Base-by-base conservation (phyloP, 768 basidiomycete genomes). In the Candolleomyces efflorescens region DNA sequence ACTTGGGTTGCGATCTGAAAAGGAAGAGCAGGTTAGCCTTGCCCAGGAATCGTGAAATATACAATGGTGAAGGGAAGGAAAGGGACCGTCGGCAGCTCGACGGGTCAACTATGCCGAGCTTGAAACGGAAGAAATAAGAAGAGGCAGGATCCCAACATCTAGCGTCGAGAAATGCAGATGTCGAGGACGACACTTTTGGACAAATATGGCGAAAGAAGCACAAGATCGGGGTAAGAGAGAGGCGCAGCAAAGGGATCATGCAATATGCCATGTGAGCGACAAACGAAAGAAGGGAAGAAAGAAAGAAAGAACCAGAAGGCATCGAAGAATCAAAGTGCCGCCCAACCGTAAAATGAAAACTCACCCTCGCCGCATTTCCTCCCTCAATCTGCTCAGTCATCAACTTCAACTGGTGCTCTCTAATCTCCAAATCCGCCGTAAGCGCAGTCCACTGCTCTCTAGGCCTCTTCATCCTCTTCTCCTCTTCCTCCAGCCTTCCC, bases 331-430 rank as follows among this genome's bases (percentile, higher is more conserved):
- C 32, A 32, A 32, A 11, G 11, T 32, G 32, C 11, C 32, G 32
- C 32, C 1, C 32, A 32, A 32, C 6, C n/a, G 5, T 5, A 5
- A 32, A 32, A 32, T 11, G 7, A 32, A 50, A 45, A 74, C 86
- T 65, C 63, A 98, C 96, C 72, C 89, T 78, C 2, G 92, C 80
- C 7, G 95, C 95, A 68, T 92, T 97, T 68, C 94, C 94, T 2
- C 90, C 90, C 39, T 84, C 84, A 20, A 96, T 78, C 62, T 96
- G 94, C 69, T 92, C 86, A 62, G 92, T 84, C 60, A 95, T 74
- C 60, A 98, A 73, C 27, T 77, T 76, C 60, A 95, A 76, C 68
- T 96, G 92, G 64, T 98, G 95, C 69, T 84, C 80, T 76, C 91
- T 95, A 70, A 98, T 85, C 69, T 97, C 94, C 53, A 96, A 68